Conservation (phyloP, 495 filamentous ascomycete species). For the Tuber microsphaerosporum region DNA sequence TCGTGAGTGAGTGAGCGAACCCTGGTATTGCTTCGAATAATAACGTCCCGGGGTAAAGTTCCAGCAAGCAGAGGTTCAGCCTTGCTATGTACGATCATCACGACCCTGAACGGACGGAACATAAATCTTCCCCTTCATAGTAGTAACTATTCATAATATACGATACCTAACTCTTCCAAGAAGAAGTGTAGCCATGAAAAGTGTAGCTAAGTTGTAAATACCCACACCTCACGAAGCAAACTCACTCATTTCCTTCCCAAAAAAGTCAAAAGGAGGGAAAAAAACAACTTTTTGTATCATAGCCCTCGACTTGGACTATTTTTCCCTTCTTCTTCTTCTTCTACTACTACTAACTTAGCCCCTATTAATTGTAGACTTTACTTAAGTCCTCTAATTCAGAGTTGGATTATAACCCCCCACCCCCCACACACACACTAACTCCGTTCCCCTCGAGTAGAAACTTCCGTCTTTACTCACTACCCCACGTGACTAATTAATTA, state of each 20-base stretch:
- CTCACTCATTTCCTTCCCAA: no score
- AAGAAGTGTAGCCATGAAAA: no score
- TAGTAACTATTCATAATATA: not conserved
- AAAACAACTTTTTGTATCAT: not conserved
- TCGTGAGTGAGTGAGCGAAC: no score
- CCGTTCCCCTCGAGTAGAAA: not conserved
- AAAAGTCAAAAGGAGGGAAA: no score
- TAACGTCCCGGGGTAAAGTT: no score
- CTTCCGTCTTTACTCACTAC: not conserved
- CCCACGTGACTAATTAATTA: not conserved
- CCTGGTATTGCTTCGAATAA: not conserved
- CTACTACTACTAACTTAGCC: not conserved
- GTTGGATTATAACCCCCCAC: not conserved
- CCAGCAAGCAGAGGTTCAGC: no score
- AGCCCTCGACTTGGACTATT: not conserved
- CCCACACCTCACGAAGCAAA: no score
- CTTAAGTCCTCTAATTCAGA: no score
- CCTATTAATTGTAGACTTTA: not conserved
- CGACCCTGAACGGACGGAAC: not conserved
- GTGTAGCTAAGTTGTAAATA: not conserved
- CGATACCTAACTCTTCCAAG: not conserved
- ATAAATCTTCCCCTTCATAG: not conserved
- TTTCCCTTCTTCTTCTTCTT: not conserved
- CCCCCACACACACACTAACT: not conserved
- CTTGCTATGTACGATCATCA: no score